Base-by-base conservation (phyloP, 1,284 basidiomycete genomes). In the Phaffia rhodozyma region DNA sequence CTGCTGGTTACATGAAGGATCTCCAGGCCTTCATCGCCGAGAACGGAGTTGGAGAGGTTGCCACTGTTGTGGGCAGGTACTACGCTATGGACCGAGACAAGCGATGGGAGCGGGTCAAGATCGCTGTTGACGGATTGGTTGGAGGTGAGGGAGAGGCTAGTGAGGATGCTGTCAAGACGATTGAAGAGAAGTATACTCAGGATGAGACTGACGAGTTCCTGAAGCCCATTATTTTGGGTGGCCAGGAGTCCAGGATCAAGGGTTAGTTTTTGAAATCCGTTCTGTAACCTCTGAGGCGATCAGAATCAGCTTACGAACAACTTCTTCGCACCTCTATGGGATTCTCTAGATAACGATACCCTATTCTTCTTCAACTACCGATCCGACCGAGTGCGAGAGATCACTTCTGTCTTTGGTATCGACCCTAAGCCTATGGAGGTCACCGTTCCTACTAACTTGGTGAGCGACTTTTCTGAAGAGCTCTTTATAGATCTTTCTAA, bases 21-120 rank as follows among this genome's bases (percentile, higher is more conserved):
- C 79, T 94, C 5, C 79, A 84, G 23, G 85, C 85, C 48, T 92
- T 90, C 75, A 80, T 87, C 66, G 82, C 86, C 68, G 84, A 88
- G 71, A 80, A 84, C 50, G 83, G 86, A 60, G 69, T 75, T 49
- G 78, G 78, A 50, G 74, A 78, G 69, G 77, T 93, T 63, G 85
- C 87, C 13, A 91, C 89, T 7, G 80, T 92, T 60, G 78, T 91
- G 34, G 90, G 90, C 5, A 78, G 91, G 58, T 94, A 94, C 80
- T 94, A 92, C 70, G 91, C 90, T 52, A 93, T 93, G 91, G 91
- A 93, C 76, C 84, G 91, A 54, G 91, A 94, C 75, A 93, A 92
- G 80, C 83, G 91, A 63, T 93, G 91, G 90, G 91, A 94, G 73
- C 82, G 90, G 55, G 75, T 94, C 74, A 90, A 90, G 80, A 79